These are phyloP conservation scores for Spathaspora sp. DNA, from an alignment of 805 yeast species.

Conservation along the genomic window DNA sequence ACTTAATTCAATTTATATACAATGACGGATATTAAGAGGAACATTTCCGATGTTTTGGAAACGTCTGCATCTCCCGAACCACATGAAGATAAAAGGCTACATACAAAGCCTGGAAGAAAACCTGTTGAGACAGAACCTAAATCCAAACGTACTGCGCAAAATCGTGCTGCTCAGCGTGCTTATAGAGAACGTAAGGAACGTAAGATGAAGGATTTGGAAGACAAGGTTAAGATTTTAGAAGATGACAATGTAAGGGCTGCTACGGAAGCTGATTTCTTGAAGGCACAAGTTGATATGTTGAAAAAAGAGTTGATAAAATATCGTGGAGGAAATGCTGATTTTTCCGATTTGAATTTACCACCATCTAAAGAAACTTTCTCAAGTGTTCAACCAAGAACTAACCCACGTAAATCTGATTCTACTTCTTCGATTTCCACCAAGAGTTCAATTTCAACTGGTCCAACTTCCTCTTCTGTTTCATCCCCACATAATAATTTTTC, in stretches of 20 bases:
- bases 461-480: slow-evolving; percentile 4
- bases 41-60: slow-evolving; percentile 19
- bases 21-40: slow-evolving; percentile 33
- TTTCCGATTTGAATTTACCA: slow-evolving; percentile 28
- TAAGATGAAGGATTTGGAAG: slow-evolving; percentile 81
- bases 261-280: slow-evolving; percentile 69
- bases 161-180: slow-evolving; percentile 98
- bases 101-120: slow-evolving; percentile 75
- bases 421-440: slow-evolving; percentile 13
- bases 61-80: slow-evolving; percentile 7
- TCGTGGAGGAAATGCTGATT: slow-evolving; percentile 42
- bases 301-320: slow-evolving; percentile 66
- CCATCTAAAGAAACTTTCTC: slow-evolving; percentile 25
- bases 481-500: slow-evolving; percentile 26
- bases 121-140: slow-evolving; percentile 77
- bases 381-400: slow-evolving; percentile 8
- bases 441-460: slow-evolving; percentile 3
- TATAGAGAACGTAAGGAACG: slow-evolving; percentile 91
- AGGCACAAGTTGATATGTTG: slow-evolving; percentile 71
- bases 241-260: slow-evolving; percentile 62
- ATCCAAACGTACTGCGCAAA: slow-evolving; percentile 90
- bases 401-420: slow-evolving; percentile 10
- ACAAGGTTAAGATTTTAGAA: slow-evolving; percentile 70
- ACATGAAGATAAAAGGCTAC: slow-evolving; percentile 36
- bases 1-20: background rate